These are phyloP conservation scores for Pichia sp. DNA, from an alignment of 1,139 yeast genomes.

Conservation along the genomic window DNA sequence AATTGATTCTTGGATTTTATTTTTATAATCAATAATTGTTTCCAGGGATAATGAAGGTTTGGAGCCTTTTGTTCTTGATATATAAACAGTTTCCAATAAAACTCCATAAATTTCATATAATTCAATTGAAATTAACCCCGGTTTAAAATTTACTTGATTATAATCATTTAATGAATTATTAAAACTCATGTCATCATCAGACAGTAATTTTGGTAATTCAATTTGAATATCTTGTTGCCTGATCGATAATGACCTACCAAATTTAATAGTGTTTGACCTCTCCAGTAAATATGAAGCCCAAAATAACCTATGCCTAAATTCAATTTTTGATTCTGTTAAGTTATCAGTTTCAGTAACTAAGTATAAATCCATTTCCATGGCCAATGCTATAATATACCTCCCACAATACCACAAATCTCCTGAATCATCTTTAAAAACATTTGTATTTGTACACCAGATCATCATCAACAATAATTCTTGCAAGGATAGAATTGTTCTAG, in stretches of 20 bases:
- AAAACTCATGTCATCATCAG: conserved; percentile 15
- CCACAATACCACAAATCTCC: conserved; percentile 24
- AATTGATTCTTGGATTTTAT: conserved; percentile 11
- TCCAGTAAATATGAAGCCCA: conserved; percentile 21
- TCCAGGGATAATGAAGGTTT: conserved; percentile 15
- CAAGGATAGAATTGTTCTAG: conserved; percentile 16
- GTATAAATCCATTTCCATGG: conserved; percentile 23
- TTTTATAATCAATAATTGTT: conserved; percentile 12
- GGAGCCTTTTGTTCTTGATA: conserved; percentile 19
- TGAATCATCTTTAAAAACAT: conserved; percentile 20
- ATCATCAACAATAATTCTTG: conserved; percentile 19
- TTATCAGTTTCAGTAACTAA: conserved; percentile 17
- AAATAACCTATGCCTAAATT: conserved; percentile 19
- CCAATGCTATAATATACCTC: conserved; percentile 21
- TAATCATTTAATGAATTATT: conserved; percentile 7
- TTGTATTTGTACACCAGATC: conserved; percentile 19
- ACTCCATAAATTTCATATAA: conserved; percentile 20
- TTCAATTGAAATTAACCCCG: conserved; percentile 15
- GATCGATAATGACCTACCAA: conserved; percentile 20
- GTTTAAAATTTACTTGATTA: conserved; percentile 14
- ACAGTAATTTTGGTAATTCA: conserved; percentile 15
- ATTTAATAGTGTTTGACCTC: conserved; percentile 21
- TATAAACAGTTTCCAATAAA: conserved; percentile 21
- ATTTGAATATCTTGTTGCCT: conserved; percentile 20
- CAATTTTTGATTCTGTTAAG: conserved; percentile 17